These are phyloP conservation scores for Globisporangium spiculum DNA, from an alignment of 352 stramenopile species.

Conservation along the genomic window DNA sequence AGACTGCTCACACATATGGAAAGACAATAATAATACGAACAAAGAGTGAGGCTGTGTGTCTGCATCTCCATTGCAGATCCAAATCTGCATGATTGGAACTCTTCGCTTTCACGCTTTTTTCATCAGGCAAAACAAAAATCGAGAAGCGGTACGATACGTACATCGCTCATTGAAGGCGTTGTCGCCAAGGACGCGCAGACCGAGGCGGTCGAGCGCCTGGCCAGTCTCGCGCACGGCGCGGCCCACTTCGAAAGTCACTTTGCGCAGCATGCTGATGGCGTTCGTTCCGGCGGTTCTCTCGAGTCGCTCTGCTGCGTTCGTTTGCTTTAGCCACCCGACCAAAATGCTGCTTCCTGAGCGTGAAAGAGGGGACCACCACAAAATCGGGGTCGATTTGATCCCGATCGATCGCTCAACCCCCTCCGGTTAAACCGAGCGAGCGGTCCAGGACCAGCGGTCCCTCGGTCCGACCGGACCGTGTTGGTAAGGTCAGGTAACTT, in stretches of 20 bases:
- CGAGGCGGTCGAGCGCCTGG: conserved; percentile 94
- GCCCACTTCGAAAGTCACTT: conserved; percentile 88
- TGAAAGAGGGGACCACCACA: conserved; percentile 38
- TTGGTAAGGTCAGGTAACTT: background rate
- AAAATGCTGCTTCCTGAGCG: conserved; percentile 1
- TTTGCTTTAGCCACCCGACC: conserved; percentile 9
- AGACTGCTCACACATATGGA: conserved; percentile 58
- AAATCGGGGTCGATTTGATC: conserved; percentile 9
- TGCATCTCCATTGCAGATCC: background rate
- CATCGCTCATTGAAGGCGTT: conserved; percentile 90
- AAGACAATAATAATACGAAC: background rate
- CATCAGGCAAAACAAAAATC: background rate
- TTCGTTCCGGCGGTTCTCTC: conserved; percentile 12
- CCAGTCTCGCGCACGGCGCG: conserved; percentile 94
- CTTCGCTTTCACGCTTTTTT: background rate
- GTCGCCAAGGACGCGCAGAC: conserved; percentile 85
- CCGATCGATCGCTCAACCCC: background rate
- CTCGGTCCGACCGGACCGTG: background rate
- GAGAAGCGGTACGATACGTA: conserved; percentile 28
- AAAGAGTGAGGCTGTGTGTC: background rate
- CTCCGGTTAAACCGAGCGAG: background rate
- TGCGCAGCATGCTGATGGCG: conserved; percentile 71
- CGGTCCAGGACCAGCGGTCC: background rate
- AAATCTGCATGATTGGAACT: background rate
- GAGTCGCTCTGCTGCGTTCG: conserved; percentile 8